Evolutionary conservation across 2,329 filamentous ascomycete genomes (phyloP), one percentile per base, ranked within the genome.

Genomic region (Mariannaea sp.): DNA sequence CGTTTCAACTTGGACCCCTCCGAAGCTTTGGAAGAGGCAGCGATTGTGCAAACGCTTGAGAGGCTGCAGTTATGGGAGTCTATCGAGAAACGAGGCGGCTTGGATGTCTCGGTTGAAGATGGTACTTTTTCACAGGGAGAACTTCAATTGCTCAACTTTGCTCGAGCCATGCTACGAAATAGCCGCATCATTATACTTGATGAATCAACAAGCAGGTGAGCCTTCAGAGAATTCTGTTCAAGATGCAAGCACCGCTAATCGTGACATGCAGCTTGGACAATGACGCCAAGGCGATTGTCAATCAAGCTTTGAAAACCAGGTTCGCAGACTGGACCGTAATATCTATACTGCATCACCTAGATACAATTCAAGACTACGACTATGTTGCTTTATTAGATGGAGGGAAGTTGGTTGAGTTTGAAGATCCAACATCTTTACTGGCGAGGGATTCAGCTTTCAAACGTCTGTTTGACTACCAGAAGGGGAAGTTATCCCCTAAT

Each of bases 1-100:
- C 73, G 78, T 3, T 59, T 71, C 12, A 83, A 83, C 19, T 66
- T 78, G 1, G 79, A 82, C 55, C 78, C 80, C 0, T 57, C 63
- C 13, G 59, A 60, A 6, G 60, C 57, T 4, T 66, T 68, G 29
- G 63, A 70, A 0, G 74, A 81, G 36, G 69, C 71, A 8, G 68
- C 69, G 0, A 74, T 82, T 51, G 68, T 73, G 29, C 57, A 68
- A 9, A 79, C 76, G 0, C 67, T 84, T 4, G 63, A 70, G 8
- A 73, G 73, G 36, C 77, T 81, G 0, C 71, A 75, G 12, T 64
- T 84, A 0, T 77, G 73, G 71, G 65, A 71, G 3, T 67, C 72
- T 2, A 62, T 81, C 16, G 61, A 71, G 3, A 58, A 66, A 1
- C 66, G 67, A 2, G 74, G 74, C 2, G 72, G 73, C 0, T 65